Base-by-base conservation (phyloP, 2,329 filamentous ascomycete species). In the Aspergillus quadricinctus region DNA sequence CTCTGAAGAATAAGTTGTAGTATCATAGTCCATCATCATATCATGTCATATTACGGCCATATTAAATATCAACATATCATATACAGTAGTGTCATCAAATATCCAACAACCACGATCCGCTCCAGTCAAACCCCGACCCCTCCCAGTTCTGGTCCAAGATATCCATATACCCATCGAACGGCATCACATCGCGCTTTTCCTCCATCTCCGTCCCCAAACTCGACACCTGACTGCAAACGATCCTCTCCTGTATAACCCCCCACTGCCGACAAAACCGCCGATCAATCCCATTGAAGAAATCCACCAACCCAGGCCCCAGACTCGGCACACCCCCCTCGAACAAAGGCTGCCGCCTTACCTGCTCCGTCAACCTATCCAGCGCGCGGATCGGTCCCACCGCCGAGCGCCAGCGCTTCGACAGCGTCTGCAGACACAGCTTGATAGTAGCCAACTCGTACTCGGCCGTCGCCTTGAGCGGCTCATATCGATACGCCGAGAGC, bases 401-500 rank as follows among this genome's bases (percentile, higher is more conserved):
- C 1, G 66, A 67, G 1, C 64, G 59, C 65, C 66, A 69, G 11
- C 66, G 55, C 23, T 66, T 61, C 0, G 66, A 66, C 3, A 69
- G 48, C 9, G 66, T 66, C 58, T 73, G 64, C 2, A 69, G 61
- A 2, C 54, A 63, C 1, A 69, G 60, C 46, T 69, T 66, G 53
- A 69, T 63, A 43, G 57, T 60, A 5, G 58, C 64, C 19, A 61
- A 31, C 51, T 65, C 64, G 54, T 66, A 61, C 29, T 67, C 64
- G 11, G 65, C 64, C 2, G 55, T 64, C 8, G 50, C 58, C 55
- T 67, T 61, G 1, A 74, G 62, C 7, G 69, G 67, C 7, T 67
- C 55, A 45, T 75, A 73, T 6, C 72, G 69, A 55, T 69, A 75
- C 51, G 70, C 71, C 2, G 74, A 75, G 0, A 76, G 67, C n/a